phyloP scores from a whole-genome alignment of 352 stramenopile species.

The Globisporangium lucens region DNA sequence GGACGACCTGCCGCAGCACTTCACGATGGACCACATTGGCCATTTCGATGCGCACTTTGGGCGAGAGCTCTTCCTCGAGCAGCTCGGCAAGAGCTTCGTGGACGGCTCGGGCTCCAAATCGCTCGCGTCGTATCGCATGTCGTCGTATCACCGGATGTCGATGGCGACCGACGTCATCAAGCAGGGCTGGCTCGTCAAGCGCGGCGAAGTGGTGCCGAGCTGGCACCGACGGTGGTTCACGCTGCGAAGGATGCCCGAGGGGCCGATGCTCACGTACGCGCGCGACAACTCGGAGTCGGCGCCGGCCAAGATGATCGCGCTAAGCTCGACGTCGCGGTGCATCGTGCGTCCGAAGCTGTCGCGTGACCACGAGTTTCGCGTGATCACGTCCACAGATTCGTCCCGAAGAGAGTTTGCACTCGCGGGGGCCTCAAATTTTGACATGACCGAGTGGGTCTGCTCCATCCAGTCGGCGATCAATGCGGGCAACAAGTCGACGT shows the following conservation, averaged over 20 bases:
- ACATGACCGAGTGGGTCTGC: conserved; percentile 81
- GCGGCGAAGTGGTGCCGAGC: conserved; percentile 66
- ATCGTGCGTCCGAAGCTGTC: conserved; percentile 50
- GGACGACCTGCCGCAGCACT: conserved; percentile 29
- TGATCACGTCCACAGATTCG: conserved; percentile 74
- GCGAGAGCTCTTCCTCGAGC: conserved; percentile 63
- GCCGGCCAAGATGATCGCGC: conserved; percentile 62
- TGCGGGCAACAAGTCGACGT: conserved; percentile 68
- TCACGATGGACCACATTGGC: conserved; percentile 62
- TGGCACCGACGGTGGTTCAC: conserved; percentile 85
- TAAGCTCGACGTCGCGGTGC: conserved; percentile 77
- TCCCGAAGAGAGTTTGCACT: conserved; percentile 62
- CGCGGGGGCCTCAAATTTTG: conserved; percentile 63
- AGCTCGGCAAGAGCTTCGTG: conserved; percentile 56
- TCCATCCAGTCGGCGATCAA: conserved; percentile 83
- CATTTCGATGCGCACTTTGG: conserved; percentile 73
- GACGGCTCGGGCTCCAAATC: conserved; percentile 62
- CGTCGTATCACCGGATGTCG: conserved; percentile 56
- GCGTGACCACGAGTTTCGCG: conserved; percentile 73
- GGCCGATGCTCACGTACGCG: conserved; percentile 74
- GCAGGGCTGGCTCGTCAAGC: conserved; percentile 81
- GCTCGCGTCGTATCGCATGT: conserved; percentile 64
- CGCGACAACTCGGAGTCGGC: conserved; percentile 56
- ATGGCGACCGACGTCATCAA: conserved; percentile 38
- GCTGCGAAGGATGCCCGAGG: conserved; percentile 69